Base-by-base conservation (phyloP, 2,329 filamentous ascomycete species). In the Fusarium brevicatenulatum region DNA sequence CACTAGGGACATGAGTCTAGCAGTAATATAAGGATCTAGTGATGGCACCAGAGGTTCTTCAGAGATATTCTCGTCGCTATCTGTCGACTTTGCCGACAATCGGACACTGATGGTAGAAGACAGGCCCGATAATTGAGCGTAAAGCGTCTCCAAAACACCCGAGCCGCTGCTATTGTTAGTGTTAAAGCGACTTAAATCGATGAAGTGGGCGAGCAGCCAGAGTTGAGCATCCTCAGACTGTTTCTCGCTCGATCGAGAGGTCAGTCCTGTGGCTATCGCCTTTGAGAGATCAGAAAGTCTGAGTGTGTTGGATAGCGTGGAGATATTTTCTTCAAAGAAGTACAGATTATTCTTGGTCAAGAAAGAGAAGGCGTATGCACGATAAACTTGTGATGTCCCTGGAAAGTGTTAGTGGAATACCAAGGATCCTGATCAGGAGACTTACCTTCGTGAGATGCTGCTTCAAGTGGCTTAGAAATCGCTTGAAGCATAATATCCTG, bases 1-100 rank as follows among this genome's bases (percentile, higher is more conserved):
- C 37, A 97, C 90, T 12, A 97, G 83, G 15, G 91, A 92, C 21
- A 88, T 81, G 5, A 97, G 83, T 74, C 94, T 90, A 1, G 87
- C 84, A 52, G 87, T 87, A 18, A 97, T 82, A 77, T 94, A 92
- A 0, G 85, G 76, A 70, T 87, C 82, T 21, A 90, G 76, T 15
- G 79, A 71, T 47, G 60, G 73, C 36, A 72, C 52, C 13, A 75
- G 49, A n/a, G 60, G 59, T n/a, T 74, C 74, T 10, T 72, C 72
- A 28, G 64, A 54, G n/a, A 50, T 39, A 19, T 78, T 68, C 11
- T 73, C 73, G 18, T 78, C 71, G 13, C 68, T 61, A 9, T 72
- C 57, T 19, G 65, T 66, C 7, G 63, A 21, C 44, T 73, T 78
- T 32, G 73, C 65, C 36, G 75, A 80, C 52, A 87, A 78, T 6